Percentiles rank a stretch among this genome's conserved stretches.
Evolutionary conservation across 2,329 filamentous ascomycete genomes (phyloP).

Genomic region (Pseudogymnoascus sp.): DNA sequence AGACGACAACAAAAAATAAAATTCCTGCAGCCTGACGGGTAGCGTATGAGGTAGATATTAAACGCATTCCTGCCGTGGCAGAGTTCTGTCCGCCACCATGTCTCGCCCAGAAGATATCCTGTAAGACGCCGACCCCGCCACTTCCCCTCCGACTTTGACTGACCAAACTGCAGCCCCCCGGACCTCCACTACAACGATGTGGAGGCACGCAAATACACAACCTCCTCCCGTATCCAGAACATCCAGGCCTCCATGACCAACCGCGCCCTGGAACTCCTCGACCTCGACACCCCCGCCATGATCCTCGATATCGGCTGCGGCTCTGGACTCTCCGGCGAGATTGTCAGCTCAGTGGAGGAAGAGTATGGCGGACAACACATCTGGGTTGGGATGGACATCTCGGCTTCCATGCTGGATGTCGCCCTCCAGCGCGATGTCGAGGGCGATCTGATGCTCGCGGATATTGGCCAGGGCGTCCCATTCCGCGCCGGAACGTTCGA

Average conservation of each 20-base stretch:
- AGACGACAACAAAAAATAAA: background rate
- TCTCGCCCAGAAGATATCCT: constrained; percentile 94
- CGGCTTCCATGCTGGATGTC: constrained; percentile 91
- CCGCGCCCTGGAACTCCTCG: constrained; percentile 83
- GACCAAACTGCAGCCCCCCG: constrained; percentile 56
- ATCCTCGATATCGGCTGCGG: constrained; percentile 97
- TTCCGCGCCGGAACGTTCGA: constrained; percentile 91
- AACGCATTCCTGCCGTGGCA: constrained; percentile 17
- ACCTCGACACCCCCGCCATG: constrained; percentile 68
- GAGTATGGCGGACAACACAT: constrained; percentile 77
- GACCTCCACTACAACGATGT: constrained; percentile 96
- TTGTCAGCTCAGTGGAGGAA: constrained; percentile 63
- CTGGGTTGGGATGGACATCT: constrained; percentile 97
- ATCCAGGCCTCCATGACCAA: constrained; percentile 94
- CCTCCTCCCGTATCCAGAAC: constrained; percentile 86
- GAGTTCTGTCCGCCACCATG: constrained; percentile 51
- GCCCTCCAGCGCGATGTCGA: constrained; percentile 87
- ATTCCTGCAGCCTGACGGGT: background rate
- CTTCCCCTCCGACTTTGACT: constrained; percentile 18
- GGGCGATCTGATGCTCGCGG: constrained; percentile 86
- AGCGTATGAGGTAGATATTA: background rate
- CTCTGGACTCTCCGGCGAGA: constrained; percentile 88
- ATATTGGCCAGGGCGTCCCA: constrained; percentile 91
- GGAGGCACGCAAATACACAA: constrained; percentile 96
- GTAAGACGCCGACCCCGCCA: constrained; percentile 40